Evolutionary conservation across 2,329 filamentous ascomycete species (phyloP), one percentile per base, ranked within the genome.

Genomic region (Byssothecium circinans): DNA sequence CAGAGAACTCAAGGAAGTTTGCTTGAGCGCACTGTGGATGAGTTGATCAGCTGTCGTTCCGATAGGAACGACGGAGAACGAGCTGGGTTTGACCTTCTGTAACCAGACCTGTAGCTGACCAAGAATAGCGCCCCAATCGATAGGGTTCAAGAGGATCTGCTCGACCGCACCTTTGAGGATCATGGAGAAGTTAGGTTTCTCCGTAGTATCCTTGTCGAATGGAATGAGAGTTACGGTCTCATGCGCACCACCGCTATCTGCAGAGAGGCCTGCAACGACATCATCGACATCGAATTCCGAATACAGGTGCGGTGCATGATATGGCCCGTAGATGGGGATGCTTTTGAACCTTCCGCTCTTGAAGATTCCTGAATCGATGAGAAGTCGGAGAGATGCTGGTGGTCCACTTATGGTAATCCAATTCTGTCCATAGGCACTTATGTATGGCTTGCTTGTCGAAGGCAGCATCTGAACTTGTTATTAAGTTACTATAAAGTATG

Each of bases 281-380:
- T 72, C 72, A 18, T 74, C 68, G 25, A 78, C 57, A 46, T 80
- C 76, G 20, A 62, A 67, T 27, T 71, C 58, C 50, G 69, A 70
- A 56, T 78, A 78, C 1, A 81, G 66, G 56, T 81, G 78, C 17
- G 69, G 64, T 7, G 78, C 78, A 63, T 81, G 78, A 55, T 80
- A 81, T 33, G 78, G 77, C 15, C 75, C 78, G 50, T 75, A 77
- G 22, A 81, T 74, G 8, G 77, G 73, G 25, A 76, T 78, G 17
- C 20, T 22, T 18, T 20, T 19, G 11, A 33, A 30, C 35, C 39
- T 41, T n/a, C 11, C 14, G 12, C 25, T 29, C 17, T n/a, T 25
- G 29, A 47, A 47, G 33, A 12, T n/a, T 12, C 20, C n/a, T n/a
- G 45, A 47, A 2, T 37, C 20, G 17, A 32, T 36, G 32, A 47